Evolutionary conservation across 352 stramenopile species (phyloP), one percentile per base, ranked within the genome.

Genomic region (Discostella stelligera): DNA sequence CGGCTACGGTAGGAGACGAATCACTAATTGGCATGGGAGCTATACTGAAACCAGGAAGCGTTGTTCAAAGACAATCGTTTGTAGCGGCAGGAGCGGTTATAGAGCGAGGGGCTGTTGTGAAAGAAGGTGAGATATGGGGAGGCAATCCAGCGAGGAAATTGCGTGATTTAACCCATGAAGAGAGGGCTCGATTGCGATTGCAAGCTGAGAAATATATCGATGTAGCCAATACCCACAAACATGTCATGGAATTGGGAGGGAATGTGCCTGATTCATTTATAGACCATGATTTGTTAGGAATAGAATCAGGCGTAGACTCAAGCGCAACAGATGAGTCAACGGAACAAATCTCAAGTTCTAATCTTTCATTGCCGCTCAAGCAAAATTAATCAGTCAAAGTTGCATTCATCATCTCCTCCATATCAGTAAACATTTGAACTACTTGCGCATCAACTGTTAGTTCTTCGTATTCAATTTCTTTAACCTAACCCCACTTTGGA

Each of bases 11-110:
- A 54, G 94, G 97, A 71, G 93, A 98, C 92, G 95, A 98, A 85
- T 93, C 90, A 74, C 90, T 98, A 71, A 98, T 98, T 80, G 96
- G 95, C 64, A 97, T 98, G 96, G 96, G 96, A 82, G 91, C 93
- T 44, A 94, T 98, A 82, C 89, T 98, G 46, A 88, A 97, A 71
- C 94, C 97, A 74, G 95, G 95, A 37, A 92, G 93, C 46, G 85
- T 97, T 37, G 88, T 98, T 39, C 91, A 97, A 72, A 95, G 91
- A 52, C 96, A 98, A 86, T 95, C 94, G 27, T 97, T 98, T 75
- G 90, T 98, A 37, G 96, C 94, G 21, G 96, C 96, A 32, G 96
- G 96, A 58, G 96, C 94, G n/a, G 96, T 98, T 32, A 90, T 98
- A 67, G 89, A 94, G 23, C 88, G 90, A 73, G 93, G 94, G 54